Conservation (phyloP, 1,139 yeast genomes). For the Arxiozyma telluris region DNA sequence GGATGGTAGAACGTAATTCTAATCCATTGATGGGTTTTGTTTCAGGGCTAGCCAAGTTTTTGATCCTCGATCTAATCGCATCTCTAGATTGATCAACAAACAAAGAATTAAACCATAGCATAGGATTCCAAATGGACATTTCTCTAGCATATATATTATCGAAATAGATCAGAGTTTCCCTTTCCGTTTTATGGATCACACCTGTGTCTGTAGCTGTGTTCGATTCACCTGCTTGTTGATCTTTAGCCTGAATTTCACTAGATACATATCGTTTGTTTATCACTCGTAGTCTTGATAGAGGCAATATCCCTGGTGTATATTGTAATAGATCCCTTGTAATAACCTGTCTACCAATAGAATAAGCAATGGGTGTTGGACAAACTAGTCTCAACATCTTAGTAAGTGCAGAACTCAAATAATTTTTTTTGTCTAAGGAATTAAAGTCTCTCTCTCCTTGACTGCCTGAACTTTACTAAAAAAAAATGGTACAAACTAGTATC, state of each 20-base stretch:
- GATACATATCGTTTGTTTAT: slow-evolving; percentile 26
- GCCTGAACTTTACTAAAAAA: no score
- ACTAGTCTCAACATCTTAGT: neutral
- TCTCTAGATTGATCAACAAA: slow-evolving; percentile 31
- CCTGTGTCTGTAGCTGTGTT: slow-evolving; percentile 48
- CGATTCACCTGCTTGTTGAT: slow-evolving; percentile 42
- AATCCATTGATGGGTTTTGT: slow-evolving; percentile 35
- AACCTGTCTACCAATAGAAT: neutral
- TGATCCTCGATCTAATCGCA: slow-evolving; percentile 33
- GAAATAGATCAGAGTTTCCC: slow-evolving; percentile 49
- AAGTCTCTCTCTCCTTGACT: no score
- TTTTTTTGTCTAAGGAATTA: no score
- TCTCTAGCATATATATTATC: slow-evolving; percentile 44
- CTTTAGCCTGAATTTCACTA: slow-evolving; percentile 35
- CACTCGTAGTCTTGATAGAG: neutral
- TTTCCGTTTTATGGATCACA: slow-evolving; percentile 42
- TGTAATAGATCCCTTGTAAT: neutral
- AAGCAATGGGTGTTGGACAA: neutral
- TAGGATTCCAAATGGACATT: slow-evolving; percentile 34
- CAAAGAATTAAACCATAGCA: slow-evolving; percentile 33
- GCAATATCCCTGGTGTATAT: neutral
- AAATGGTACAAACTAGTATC: no score
- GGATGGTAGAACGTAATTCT: slow-evolving; percentile 45
- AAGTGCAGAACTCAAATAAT: no score
- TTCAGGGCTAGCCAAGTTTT: slow-evolving; percentile 36